Evolutionary conservation across 2,329 filamentous ascomycete genomes (phyloP).

Genomic region (Botrytis pseudocinerea): DNA sequence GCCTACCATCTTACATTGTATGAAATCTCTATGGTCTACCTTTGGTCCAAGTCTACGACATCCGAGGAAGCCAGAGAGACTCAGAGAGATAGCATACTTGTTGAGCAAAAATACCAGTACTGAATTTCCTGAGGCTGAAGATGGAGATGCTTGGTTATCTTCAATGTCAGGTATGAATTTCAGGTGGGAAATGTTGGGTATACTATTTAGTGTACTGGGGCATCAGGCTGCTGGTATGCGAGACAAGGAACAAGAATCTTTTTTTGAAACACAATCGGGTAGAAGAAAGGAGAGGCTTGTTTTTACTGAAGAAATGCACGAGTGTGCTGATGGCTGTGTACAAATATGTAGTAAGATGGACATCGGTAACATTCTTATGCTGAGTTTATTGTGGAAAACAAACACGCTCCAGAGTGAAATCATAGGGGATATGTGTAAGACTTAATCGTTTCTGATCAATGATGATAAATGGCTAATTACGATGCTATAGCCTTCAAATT

Average conservation of each 20-base stretch:
- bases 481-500: slow-evolving; percentile 35
- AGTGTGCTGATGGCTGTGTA: slow-evolving; percentile 42
- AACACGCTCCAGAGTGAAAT: slow-evolving; percentile 44
- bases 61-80: slow-evolving; percentile 29
- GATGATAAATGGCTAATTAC: not conserved
- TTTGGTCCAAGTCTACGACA: slow-evolving; percentile 31
- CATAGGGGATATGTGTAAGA: slow-evolving; percentile 41
- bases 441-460: not conserved
- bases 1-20: slow-evolving; percentile 2
- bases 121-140: slow-evolving; percentile 34
- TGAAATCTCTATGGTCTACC: slow-evolving; percentile 33
- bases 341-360: slow-evolving; percentile 40
- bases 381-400: slow-evolving; percentile 38
- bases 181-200: slow-evolving; percentile 39
- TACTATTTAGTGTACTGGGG: slow-evolving; percentile 29
- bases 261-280: slow-evolving; percentile 36
- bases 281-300: slow-evolving; percentile 31
- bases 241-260: slow-evolving; percentile 29
- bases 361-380: not conserved
- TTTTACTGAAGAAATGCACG: slow-evolving; percentile 38
- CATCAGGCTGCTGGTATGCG: slow-evolving; percentile 27
- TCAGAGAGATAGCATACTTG: slow-evolving; percentile 32
- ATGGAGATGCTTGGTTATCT: slow-evolving; percentile 36
- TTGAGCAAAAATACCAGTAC: slow-evolving; percentile 37
- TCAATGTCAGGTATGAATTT: slow-evolving; percentile 36